Conservation (phyloP, 2,329 filamentous ascomycete species). For the Biscogniauxia sp. region DNA sequence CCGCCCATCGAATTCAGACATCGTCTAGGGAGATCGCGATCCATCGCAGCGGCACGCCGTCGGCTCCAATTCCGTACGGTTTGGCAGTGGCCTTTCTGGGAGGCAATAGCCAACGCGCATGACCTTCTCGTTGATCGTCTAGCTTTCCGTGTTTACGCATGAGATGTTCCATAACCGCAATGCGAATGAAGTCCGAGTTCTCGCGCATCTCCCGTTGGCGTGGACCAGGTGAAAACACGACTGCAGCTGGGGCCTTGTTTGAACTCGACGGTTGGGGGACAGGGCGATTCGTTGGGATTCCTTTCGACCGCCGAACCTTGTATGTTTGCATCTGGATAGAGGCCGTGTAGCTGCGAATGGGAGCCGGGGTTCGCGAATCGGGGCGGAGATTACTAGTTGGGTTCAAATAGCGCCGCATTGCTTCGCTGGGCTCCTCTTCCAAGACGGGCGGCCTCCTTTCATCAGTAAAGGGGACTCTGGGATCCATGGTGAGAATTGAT, state of each 20-base stretch:
- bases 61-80: constrained; percentile 54
- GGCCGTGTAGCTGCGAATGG: constrained; percentile 53
- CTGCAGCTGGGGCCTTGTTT: constrained; percentile 31
- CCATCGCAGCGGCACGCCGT: constrained; percentile 62
- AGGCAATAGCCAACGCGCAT: constrained; percentile 66
- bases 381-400: constrained; percentile 53
- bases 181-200: constrained; percentile 68
- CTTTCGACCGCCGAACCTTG: constrained; percentile 53
- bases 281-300: constrained; percentile 28
- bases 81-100: constrained; percentile 55
- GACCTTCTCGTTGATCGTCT: constrained; percentile 63
- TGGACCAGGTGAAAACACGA: constrained; percentile 42
- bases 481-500: constrained; percentile 66
- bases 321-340: constrained; percentile 74
- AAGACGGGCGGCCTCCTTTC: constrained; percentile 62
- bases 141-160: constrained; percentile 67
- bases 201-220: constrained; percentile 68
- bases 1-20: constrained; percentile 2
- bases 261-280: constrained; percentile 24
- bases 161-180: constrained; percentile 70
- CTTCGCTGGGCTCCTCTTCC: constrained; percentile 64
- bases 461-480: constrained; percentile 64
- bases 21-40: constrained; percentile 37
- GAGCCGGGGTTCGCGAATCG: constrained; percentile 36
- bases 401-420: constrained; percentile 66